Percentiles rank a stretch among this genome's conserved stretches.
These are phyloP conservation scores for Zizania latifolia DNA, from an alignment of 176 grass and related monocot species.

Conservation along the genomic window DNA sequence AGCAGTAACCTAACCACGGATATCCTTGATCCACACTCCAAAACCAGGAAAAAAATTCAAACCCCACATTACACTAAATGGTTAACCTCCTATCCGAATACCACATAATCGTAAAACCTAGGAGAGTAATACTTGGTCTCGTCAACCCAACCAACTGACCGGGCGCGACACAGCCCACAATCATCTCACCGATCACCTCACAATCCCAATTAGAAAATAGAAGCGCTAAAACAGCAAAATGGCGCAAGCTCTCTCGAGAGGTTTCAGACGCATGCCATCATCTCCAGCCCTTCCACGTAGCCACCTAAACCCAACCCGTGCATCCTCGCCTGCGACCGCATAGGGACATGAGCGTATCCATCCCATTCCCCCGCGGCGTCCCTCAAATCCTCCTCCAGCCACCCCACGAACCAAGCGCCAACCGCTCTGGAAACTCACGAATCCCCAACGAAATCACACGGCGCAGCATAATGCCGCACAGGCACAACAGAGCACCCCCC, in stretches of 20 bases:
- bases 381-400: not conserved
- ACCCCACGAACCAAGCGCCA: not conserved
- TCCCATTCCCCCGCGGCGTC: not conserved
- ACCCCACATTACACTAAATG: not conserved
- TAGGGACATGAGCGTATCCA: not conserved
- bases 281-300: not conserved
- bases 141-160: not conserved
- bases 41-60: not conserved
- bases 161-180: not conserved
- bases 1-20: not conserved
- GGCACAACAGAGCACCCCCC: not conserved
- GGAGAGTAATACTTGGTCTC: not conserved
- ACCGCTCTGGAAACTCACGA: not conserved
- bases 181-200: not conserved
- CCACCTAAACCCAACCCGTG: not conserved
- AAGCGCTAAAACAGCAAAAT: not conserved
- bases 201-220: not conserved
- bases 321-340: not conserved
- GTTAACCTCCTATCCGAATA: not conserved
- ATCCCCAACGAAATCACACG: not conserved
- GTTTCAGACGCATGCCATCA: not conserved
- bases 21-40: not conserved
- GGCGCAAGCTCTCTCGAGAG: not conserved
- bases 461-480: slow-evolving; percentile 18
- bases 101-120: slow-evolving; percentile 1